Conservation (phyloP, 176 grass and related monocot species). For the Triticum aestivum region IWGSC_CS_RefSeq_v2.1 NC_057808.1:13072297-13072796, state of each 20-base stretch:
- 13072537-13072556: neutral
- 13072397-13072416: conserved; percentile 15
- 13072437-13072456: conserved; percentile 14
- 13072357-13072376: conserved; percentile 65
- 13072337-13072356: conserved; percentile 95
- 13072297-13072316: conserved; percentile 65
- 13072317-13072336: conserved; percentile 93
- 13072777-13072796: conserved; percentile 13
- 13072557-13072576: conserved; percentile 18
- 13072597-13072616: neutral
- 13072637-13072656: conserved; percentile 10
- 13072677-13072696: neutral
- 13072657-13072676: neutral
- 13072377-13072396: neutral
- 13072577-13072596: neutral
- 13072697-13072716: neutral
- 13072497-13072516: neutral
- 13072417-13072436: conserved; percentile 13
- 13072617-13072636: neutral
- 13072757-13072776: neutral
- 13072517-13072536: conserved; percentile 14
- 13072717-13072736: conserved; percentile 17
- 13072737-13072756: conserved; percentile 10
- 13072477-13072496: neutral
- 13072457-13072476: conserved; percentile 17